Percentiles rank a stretch among this genome's conserved stretches.
phyloP scores from a whole-genome alignment of 2,329 filamentous ascomycete species.

The Aspergillus neotritici region DNA sequence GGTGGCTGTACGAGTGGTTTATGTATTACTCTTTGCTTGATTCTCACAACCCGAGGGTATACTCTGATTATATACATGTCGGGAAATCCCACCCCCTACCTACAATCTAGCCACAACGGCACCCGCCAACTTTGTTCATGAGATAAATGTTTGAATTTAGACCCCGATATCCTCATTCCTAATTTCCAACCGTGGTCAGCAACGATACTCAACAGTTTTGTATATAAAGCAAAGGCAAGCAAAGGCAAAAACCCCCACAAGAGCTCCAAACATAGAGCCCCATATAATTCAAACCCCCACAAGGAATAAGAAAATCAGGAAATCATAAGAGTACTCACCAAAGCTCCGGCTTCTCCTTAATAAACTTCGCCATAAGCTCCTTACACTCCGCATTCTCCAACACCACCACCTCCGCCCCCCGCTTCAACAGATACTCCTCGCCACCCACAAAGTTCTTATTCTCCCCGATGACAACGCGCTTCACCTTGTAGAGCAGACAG shows the following conservation, averaged over 20 bases:
- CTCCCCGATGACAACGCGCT: slow-evolving; percentile 70
- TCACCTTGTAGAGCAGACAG: slow-evolving; percentile 69
- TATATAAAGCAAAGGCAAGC: background rate
- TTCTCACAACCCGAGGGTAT: too few relatives aligned
- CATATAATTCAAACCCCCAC: background rate
- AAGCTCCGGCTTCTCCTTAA: slow-evolving; percentile 63
- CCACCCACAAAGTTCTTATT: slow-evolving; percentile 70
- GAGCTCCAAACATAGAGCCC: background rate
- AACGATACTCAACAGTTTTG: background rate
- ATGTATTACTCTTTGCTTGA: background rate
- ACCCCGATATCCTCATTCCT: slow-evolving; percentile 58
- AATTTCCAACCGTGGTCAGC: slow-evolving; percentile 4
- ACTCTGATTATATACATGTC: slow-evolving; percentile 8
- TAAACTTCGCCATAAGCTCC: slow-evolving; percentile 66
- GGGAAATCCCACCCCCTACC: background rate
- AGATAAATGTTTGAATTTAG: slow-evolving; percentile 23
- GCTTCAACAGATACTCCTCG: slow-evolving; percentile 62
- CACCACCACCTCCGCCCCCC: slow-evolving; percentile 68
- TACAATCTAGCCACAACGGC: background rate
- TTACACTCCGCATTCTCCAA: slow-evolving; percentile 61
- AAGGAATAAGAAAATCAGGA: slow-evolving; percentile 8
- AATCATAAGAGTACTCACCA: slow-evolving; percentile 48
- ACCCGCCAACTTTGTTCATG: background rate
- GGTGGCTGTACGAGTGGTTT: background rate
- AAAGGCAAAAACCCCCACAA: slow-evolving; percentile 4